Base-by-base conservation (phyloP, 2,329 filamentous ascomycete species). In the Trichoderma asperellum region DNA sequence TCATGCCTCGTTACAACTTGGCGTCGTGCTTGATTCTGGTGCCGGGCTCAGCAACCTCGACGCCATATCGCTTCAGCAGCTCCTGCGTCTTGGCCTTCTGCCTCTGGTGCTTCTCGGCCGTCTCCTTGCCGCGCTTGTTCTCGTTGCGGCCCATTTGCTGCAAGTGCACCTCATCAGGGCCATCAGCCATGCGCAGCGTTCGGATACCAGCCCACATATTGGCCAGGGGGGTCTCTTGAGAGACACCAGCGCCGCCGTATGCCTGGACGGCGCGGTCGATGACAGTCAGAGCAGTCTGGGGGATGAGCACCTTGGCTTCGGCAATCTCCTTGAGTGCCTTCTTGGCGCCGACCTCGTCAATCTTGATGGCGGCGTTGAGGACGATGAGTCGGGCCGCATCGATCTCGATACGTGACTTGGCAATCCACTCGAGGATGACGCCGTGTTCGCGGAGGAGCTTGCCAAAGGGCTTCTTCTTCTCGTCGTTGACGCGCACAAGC, bases 181-280 rank as follows among this genome's bases (percentile, higher is more conserved):
- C 96, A 81, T 99, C 96, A 0, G 93, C 94, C 74, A 97, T 88
- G 71, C 92, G 86, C 80, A 97, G 85, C 7, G 94, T 97, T 70
- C 94, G 86, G 76, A 94, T 92, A 71, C 86, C 83, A 24, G 92
- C 89, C 89, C 92, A 97, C 88, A 94, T 90, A 78, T 85, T 86
- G 14, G 94, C 94, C 72, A 99, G 84, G 24, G 96, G 96, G 1
- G 96, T 98, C 77, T 99, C 96, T 84, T 98, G 96, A 76, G 89
- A 92, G 60, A 99, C 91, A 78, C 96, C 96, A 4, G 92, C 93
- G 70, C 90, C 96, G 70, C 96, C 96, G 76, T 94, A 97, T 0
- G 93, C 88, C 86, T 99, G 96, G 14, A 99, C 89, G 0, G 96
- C 96, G 71, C 94, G 92, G 84, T 99, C 96, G 75, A 99, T 95